Base-by-base conservation (phyloP, 2,329 filamentous ascomycete species). In the Didymella pinodella region DNA sequence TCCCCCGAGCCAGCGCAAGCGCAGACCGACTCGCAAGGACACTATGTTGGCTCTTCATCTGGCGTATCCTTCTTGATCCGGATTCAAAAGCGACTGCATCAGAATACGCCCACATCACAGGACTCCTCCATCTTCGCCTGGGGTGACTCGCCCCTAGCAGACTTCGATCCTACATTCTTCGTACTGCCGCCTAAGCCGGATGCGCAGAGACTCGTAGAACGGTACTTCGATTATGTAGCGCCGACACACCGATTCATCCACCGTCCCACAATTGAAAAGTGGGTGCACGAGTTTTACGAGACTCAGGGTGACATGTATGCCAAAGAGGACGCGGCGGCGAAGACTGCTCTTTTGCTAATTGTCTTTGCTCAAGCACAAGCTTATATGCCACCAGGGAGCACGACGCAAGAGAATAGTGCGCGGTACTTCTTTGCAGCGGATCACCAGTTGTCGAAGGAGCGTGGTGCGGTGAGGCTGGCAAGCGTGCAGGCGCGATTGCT, bases 201-300 rank as follows among this genome's bases (percentile, higher is more conserved):
- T 75, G 80, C 32, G 51, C 75, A 70, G 51, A 78, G 80, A 22
- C 66, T 86, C 2, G 73, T 87, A 4, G 77, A 79, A 7, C 75
- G 85, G 7, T 88, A 87, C 53, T 88, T 88, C 61, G 85, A 87
- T 46, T 85, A 84, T 56, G 85, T 84, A 7, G 84, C 86, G 20
- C 84, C 85, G 0, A 88, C 85, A 0, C 86, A 87, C 63, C 81
- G 85, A 3, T 85, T 87, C 55, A 66, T 88, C 20, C 84, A 87
- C 65, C 77, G 84, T 0, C 82, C 83, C 0, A 83, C 81, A 2
- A 81, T 85, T n/a, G 70, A 80, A 53, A 64, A 66, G 34, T 77
- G 75, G 76, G 75, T 84, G 11, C 72, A 76, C 11, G 79, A 82
- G 25, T 80, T 83, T 40, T 84, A 84, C 57, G 76, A 79, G 20